Percentiles rank a stretch among this genome's conserved stretches.
Evolutionary conservation across 2,329 filamentous ascomycete species (phyloP).

Genomic region (Aureobasidium subglaciale): DNA sequence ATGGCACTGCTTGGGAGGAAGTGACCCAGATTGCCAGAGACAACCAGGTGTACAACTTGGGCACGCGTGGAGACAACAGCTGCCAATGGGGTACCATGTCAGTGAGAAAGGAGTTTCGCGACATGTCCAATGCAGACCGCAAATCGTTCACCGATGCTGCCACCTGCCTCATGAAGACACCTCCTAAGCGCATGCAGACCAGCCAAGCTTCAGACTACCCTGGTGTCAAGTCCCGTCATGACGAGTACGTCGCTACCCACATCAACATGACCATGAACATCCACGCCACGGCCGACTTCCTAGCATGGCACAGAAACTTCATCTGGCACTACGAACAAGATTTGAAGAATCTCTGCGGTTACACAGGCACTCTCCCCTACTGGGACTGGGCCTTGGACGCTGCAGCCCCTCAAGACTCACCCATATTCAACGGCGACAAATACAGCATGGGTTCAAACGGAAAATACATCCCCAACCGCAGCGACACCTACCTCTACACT

Average conservation of each 20-base stretch:
- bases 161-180: constrained; percentile 23
- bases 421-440: constrained; percentile 49
- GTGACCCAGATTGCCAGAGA: constrained; percentile 24
- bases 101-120: constrained; percentile 17
- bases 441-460: constrained; percentile 33
- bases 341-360: constrained; percentile 36
- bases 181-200: constrained; percentile 24
- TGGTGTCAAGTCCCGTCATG: constrained; percentile 26
- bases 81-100: constrained; percentile 27
- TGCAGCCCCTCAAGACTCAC: constrained; percentile 36
- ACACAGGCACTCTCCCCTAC: constrained; percentile 34
- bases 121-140: constrained; percentile 21
- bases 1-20: constrained; percentile 26
- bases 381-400: constrained; percentile 26
- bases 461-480: constrained; percentile 22
- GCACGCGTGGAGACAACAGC: constrained; percentile 17
- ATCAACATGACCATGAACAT: constrained; percentile 29
- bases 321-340: constrained; percentile 39
- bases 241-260: constrained; percentile 23
- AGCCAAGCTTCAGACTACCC: constrained; percentile 22
- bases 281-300: constrained; percentile 28
- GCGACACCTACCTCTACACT: constrained; percentile 23
- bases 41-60: constrained; percentile 22
- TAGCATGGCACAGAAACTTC: constrained; percentile 38
- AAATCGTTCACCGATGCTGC: constrained; percentile 28